These are phyloP conservation scores for Canariomyces notabilis DNA, from an alignment of 2,329 filamentous ascomycete species.

Conservation along the genomic window DNA sequence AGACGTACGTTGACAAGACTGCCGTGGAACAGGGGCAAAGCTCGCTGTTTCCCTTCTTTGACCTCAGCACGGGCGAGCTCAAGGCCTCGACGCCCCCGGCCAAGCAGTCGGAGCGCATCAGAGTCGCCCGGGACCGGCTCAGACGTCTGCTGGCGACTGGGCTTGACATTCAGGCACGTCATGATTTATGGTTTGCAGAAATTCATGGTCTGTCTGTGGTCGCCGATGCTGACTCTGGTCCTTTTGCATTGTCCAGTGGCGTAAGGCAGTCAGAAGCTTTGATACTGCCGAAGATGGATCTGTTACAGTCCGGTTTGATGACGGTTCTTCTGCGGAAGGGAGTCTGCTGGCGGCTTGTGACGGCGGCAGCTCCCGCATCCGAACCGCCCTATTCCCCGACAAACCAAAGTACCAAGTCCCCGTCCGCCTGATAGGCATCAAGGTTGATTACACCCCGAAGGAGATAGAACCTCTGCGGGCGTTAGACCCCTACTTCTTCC, in stretches of 20 bases:
- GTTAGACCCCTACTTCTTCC: conserved; percentile 51
- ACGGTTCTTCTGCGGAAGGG: conserved; percentile 39
- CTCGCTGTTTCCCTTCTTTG: conserved; percentile 50
- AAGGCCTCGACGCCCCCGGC: conserved; percentile 38
- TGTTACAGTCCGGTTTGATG: conserved; percentile 43
- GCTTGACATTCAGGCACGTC: conserved; percentile 41
- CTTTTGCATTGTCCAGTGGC: conserved; percentile 32
- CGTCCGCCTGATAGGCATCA: conserved; percentile 45
- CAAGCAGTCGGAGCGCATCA: conserved; percentile 40
- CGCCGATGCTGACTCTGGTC: not conserved
- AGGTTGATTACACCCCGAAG: conserved; percentile 36
- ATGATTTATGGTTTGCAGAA: not conserved
- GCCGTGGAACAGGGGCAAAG: conserved; percentile 43
- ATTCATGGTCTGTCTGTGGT: not conserved
- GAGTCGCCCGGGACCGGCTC: conserved; percentile 44
- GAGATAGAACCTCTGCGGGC: conserved; percentile 39
- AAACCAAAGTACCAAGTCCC: conserved; percentile 39
- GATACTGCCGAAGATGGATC: conserved; percentile 27
- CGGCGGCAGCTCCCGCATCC: conserved; percentile 42
- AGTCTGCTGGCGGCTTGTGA: conserved; percentile 47
- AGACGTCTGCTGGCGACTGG: conserved; percentile 41
- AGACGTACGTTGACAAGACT: conserved; percentile 49
- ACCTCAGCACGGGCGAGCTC: conserved; percentile 46
- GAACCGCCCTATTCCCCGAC: conserved; percentile 34
- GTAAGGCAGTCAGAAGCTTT: conserved; percentile 33